Evolutionary conservation across 805 yeast genomes (phyloP).

Genomic region (Yamadazyma insecticola): DNA sequence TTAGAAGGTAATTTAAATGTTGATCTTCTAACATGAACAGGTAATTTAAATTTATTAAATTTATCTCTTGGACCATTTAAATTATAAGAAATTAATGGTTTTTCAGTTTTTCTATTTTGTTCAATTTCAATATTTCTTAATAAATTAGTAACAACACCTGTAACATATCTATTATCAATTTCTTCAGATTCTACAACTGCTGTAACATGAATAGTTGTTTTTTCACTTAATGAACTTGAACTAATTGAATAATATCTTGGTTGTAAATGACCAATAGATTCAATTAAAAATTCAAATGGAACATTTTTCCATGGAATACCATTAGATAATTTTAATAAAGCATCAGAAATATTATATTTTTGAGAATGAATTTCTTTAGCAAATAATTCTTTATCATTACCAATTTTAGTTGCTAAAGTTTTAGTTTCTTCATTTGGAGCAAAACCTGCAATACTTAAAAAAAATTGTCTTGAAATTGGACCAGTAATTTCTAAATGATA

Average conservation of each 20-base stretch:
- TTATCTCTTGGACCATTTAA: conserved; percentile 77
- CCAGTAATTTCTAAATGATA: conserved; percentile 90
- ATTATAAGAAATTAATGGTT: conserved; percentile 57
- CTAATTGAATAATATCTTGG: conserved; percentile 97
- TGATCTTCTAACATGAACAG: conserved; percentile 92
- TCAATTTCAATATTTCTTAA: conserved; percentile 64
- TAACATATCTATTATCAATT: conserved; percentile 32
- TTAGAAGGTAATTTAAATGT: conserved; percentile 90
- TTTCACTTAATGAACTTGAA: conserved; percentile 77
- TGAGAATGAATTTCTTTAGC: conserved; percentile 58
- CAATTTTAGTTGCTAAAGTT: conserved; percentile 45
- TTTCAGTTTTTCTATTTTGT: conserved; percentile 44
- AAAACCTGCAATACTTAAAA: conserved; percentile 68
- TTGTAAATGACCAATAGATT: conserved; percentile 73
- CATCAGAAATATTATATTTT: conserved; percentile 72
- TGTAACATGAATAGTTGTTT: conserved; percentile 72
- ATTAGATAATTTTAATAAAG: conserved; percentile 55
- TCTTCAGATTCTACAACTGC: conserved; percentile 81
- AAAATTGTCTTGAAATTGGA: conserved; percentile 84
- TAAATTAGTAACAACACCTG: conserved; percentile 91
- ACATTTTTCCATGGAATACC: conserved; percentile 69
- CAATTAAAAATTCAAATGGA: conserved; percentile 83
- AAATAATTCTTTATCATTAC: conserved; percentile 65
- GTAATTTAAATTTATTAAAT: conserved; percentile 56
- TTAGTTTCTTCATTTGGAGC: conserved; percentile 68